Evolutionary conservation across 73 alveolate species (phyloP).

Genomic region (Paramecium primaurelia): DNA sequence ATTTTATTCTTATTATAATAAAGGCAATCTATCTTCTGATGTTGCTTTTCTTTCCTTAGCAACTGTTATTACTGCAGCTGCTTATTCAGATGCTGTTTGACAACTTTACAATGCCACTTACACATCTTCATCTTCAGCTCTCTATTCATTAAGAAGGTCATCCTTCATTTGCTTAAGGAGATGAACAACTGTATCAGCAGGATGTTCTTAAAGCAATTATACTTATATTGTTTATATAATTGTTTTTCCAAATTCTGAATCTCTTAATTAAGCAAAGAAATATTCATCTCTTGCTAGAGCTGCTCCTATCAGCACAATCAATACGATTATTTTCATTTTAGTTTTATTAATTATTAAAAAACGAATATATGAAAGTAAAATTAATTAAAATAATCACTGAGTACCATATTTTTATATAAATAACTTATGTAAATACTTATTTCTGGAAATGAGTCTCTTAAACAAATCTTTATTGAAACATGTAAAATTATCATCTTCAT

Average conservation of each 20-base stretch:
- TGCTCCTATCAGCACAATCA: background rate
- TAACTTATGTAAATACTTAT: background rate
- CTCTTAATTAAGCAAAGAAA: slow-evolving; percentile 29
- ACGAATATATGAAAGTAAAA: background rate
- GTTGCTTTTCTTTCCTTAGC: slow-evolving; percentile 32
- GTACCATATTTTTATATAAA: background rate
- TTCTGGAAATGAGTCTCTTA: background rate
- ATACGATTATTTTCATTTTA: background rate
- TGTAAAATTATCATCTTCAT: background rate
- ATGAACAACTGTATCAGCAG: slow-evolving; percentile 47
- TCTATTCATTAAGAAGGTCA: slow-evolving; percentile 7
- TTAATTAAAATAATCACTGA: background rate
- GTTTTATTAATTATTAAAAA: background rate
- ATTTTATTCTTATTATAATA: background rate
- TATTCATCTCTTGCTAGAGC: slow-evolving; percentile 26
- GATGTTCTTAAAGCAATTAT: background rate
- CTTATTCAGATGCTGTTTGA: background rate
- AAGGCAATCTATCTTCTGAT: slow-evolving; percentile 36
- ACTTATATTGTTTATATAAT: slow-evolving; percentile 6
- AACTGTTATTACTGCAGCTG: background rate
- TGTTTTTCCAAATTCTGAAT: slow-evolving; percentile 49
- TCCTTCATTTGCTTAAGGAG: slow-evolving; percentile 28
- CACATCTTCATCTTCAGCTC: slow-evolving; percentile 47
- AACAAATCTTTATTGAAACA: background rate
- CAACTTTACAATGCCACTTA: background rate